phyloP scores from a whole-genome alignment of 192 early-diverging fungal genomes.

The Backusella tuberculispora region DNA sequence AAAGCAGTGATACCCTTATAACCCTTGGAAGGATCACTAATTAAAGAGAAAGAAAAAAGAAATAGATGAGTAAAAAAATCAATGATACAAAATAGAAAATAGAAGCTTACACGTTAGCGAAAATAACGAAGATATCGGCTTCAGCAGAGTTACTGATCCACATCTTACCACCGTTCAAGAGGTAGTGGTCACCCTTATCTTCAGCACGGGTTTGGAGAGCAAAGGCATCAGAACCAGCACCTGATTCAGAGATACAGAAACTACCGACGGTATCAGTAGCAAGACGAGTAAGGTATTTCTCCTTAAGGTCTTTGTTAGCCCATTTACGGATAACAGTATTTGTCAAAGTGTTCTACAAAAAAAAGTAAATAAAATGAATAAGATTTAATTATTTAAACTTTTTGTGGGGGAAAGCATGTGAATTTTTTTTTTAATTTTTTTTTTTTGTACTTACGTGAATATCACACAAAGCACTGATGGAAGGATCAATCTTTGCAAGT shows the following conservation, averaged over 20 bases:
- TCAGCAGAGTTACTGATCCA: conserved; percentile 95
- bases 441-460: conserved; percentile 58
- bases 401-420: conserved; percentile 10
- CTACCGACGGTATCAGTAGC: conserved; percentile 63
- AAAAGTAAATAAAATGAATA: conserved; percentile 1
- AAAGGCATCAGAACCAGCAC: conserved; percentile 89
- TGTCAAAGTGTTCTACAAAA: conserved; percentile 88
- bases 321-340: conserved; percentile 90
- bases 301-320: conserved; percentile 69
- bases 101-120: conserved; percentile 37
- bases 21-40: conserved; percentile 77
- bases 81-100: no score
- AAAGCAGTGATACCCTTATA: conserved; percentile 99
- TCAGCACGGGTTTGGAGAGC: conserved; percentile 60
- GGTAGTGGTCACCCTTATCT: conserved; percentile 86
- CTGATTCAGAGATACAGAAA: conserved; percentile 77
- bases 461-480: conserved; percentile 87
- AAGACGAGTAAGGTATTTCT: conserved; percentile 83
- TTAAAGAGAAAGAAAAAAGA: neutral
- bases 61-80: no score
- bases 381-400: no score
- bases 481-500: conserved; percentile 93
- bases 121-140: conserved; percentile 74
- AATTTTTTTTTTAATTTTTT: neutral
- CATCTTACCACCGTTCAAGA: conserved; percentile 89